Conservation (phyloP, 208 protist genomes). For the Strigomonas culicis region DNA sequence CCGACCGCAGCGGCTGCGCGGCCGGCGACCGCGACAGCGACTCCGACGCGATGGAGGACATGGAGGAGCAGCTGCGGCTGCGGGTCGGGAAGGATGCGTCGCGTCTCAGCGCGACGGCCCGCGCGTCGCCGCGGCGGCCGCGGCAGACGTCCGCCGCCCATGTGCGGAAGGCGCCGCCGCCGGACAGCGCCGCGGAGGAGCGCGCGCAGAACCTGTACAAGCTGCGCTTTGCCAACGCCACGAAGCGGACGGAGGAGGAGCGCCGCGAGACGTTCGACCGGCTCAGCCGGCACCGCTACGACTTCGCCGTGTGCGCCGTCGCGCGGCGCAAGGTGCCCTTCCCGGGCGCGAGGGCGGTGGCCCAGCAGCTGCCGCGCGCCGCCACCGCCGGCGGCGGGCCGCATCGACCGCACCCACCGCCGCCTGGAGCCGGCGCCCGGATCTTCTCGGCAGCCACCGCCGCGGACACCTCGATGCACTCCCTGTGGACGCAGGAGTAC, state of each 20-base stretch:
- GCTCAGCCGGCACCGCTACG: background rate
- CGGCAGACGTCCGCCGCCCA: no score
- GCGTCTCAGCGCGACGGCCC: no score
- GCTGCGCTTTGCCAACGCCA: background rate
- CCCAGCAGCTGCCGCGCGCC: background rate
- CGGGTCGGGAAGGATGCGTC: no score
- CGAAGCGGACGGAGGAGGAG: background rate
- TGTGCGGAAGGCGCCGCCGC: no score
- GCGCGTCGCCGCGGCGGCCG: no score
- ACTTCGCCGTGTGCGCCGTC: no score
- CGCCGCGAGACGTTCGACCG: background rate
- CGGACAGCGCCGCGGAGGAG: no score
- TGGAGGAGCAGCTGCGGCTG: conserved; percentile 20
- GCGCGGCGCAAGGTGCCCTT: background rate
- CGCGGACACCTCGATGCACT: conserved; percentile 1
- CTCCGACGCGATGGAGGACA: conserved; percentile 36
- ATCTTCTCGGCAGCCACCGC: background rate
- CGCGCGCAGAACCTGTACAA: no score
- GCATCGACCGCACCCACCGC: background rate
- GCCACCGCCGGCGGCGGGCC: background rate
- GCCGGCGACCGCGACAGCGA: conserved; percentile 10
- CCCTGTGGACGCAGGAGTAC: no score
- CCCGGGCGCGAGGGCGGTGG: background rate
- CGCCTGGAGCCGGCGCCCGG: background rate
- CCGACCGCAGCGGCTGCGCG: conserved; percentile 1